Percentiles rank a stretch among this genome's conserved stretches.
Conservation (phyloP, 2,329 filamentous ascomycete species). For the Gyromitra esculenta region DNA sequence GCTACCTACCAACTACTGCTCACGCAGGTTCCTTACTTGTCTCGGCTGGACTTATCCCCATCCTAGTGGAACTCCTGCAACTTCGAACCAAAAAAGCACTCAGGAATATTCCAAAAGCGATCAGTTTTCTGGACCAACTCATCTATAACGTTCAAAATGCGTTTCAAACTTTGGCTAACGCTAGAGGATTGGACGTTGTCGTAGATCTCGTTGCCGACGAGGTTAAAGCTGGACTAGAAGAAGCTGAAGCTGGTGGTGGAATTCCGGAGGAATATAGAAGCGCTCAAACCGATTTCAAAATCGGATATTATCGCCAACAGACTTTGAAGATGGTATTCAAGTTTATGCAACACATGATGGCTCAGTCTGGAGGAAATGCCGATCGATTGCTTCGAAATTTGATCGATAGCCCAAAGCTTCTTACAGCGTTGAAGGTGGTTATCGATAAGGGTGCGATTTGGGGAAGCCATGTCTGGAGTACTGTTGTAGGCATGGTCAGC, state of each 20-base stretch:
- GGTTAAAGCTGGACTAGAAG: slow-evolving; percentile 74
- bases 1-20: slow-evolving; percentile 78
- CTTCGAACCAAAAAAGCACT: slow-evolving; percentile 83
- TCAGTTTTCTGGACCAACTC: slow-evolving; percentile 87
- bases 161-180: slow-evolving; percentile 81
- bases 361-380: slow-evolving; percentile 81
- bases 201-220: slow-evolving; percentile 86
- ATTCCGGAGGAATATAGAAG: slow-evolving; percentile 78
- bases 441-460: slow-evolving; percentile 82
- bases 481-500: slow-evolving; percentile 87
- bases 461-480: slow-evolving; percentile 95
- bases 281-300: slow-evolving; percentile 87
- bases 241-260: slow-evolving; percentile 74
- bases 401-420: slow-evolving; percentile 87
- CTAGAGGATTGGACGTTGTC: slow-evolving; percentile 86
- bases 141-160: slow-evolving; percentile 86
- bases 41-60: slow-evolving; percentile 85
- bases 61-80: slow-evolving; percentile 87
- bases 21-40: slow-evolving; percentile 85
- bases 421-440: slow-evolving; percentile 80
- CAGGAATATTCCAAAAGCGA: slow-evolving; percentile 81
- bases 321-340: slow-evolving; percentile 93
- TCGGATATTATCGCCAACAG: slow-evolving; percentile 92
- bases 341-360: slow-evolving; percentile 95
- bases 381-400: slow-evolving; percentile 91